Evolutionary conservation across 192 early-diverging fungal genomes (phyloP), one percentile per base, ranked within the genome.

Genomic region (Cetraspora pellucida): DNA sequence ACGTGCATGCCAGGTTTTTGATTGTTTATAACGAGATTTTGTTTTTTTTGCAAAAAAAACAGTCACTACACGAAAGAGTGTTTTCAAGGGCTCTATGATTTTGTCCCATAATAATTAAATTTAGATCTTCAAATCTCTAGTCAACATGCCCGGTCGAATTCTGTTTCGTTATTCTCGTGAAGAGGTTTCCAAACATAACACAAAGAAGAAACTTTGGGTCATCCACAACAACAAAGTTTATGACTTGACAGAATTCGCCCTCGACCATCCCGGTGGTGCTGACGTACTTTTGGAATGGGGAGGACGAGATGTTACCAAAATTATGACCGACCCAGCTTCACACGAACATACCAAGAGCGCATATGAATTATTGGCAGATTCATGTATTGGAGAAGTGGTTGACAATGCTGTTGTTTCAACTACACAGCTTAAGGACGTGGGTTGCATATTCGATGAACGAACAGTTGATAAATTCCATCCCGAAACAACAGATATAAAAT

Each of bases 231-330:
- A 89, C 82, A 91, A 93, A 55, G 93, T 96, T 49, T 98, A 94
- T 81, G 94, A 96, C 87, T 79, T 96, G 61, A 93, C 96, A 19
- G 77, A 89, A 66, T 98, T 98, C 83, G 88, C 92, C 74, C 81
- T 83, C 10, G 96, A 97, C 81, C 96, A 98, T 79, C 97, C 97
- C 0, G 97, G 97, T 49, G 97, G 97, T 19, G 91, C 91, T 31
- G 96, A 98, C 43, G 82, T 92, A 45, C 86, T 98, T 43, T 82
- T 95, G 79, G 91, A 96, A 80, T 92, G 94, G 82, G 96, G 88
- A 52, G 97, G 97, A 43, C 83, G 90, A 57, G 94, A 97, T 82
- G 89, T 95, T n/a, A 89, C 91, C 0, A 81, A 81, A 31, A 88
- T 90, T 37, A 92, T 97, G 93, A 84, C 88, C 52, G 95, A 97